Percentiles rank a stretch among this genome's conserved stretches.
These are phyloP conservation scores for Lobosporangium transversale DNA, from an alignment of 192 early-diverging fungal genomes.

Conservation along the genomic window DNA sequence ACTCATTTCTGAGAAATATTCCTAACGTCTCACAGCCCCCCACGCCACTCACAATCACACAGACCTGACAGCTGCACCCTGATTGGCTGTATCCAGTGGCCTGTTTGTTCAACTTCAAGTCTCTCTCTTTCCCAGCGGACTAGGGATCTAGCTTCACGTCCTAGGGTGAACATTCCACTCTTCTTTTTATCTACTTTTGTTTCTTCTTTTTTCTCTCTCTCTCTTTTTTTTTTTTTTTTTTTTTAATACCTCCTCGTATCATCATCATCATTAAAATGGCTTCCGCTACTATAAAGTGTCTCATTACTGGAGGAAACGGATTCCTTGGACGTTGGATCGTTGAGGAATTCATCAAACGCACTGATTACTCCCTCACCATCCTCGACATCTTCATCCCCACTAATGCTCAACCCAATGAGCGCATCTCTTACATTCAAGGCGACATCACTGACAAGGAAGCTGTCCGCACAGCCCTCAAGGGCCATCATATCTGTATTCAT, in stretches of 20 bases:
- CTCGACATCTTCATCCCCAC: constrained; percentile 77
- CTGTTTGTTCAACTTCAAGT: constrained; percentile 17
- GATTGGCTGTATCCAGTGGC: constrained; percentile 19
- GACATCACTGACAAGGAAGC: constrained; percentile 63
- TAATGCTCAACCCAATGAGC: constrained; percentile 53
- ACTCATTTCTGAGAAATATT: too few relatives aligned
- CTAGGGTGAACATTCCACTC: background rate
- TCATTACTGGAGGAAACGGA: constrained; percentile 89
- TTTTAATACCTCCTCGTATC: too few relatives aligned
- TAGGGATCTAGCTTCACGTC: too few relatives aligned
- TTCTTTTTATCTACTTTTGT: background rate
- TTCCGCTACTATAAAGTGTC: constrained; percentile 54
- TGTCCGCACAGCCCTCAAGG: constrained; percentile 69
- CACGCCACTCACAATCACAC: too few relatives aligned
- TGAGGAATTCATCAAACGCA: constrained; percentile 71
- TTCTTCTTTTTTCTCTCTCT: background rate
- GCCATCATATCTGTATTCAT: constrained; percentile 83
- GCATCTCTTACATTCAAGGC: constrained; percentile 59
- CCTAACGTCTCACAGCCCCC: too few relatives aligned
- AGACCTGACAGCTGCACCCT: constrained; percentile 2
- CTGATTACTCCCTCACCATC: constrained; percentile 71
- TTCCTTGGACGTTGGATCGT: constrained; percentile 88
- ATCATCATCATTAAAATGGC: too few relatives aligned
- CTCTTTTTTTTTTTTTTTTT: too few relatives aligned
- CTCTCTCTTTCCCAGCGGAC: too few relatives aligned